Evolutionary conservation across 176 grass and related monocot species (phyloP).

Genomic region (Poa annua): DNA sequence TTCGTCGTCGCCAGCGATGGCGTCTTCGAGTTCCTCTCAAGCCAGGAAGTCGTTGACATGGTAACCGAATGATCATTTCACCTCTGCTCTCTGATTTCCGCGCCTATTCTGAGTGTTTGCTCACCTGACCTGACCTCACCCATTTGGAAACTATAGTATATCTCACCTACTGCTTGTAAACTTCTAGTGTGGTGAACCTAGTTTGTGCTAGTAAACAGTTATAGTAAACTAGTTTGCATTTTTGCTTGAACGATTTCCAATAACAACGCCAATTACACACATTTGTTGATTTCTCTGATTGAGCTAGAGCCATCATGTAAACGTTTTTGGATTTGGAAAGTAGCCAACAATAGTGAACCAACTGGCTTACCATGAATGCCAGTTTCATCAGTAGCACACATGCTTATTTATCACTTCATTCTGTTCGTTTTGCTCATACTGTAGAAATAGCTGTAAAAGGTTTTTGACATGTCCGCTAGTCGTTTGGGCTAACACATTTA

Average conservation of each 20-base stretch:
- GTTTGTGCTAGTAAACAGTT: not conserved
- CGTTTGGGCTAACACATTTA: not conserved
- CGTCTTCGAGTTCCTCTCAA: conserved; percentile 95
- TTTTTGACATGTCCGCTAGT: not conserved
- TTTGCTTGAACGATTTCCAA: not conserved
- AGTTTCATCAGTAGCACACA: not conserved
- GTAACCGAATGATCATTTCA: conserved; percentile 36
- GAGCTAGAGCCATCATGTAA: not conserved
- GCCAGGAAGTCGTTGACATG: conserved; percentile 89
- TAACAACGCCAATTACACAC: not conserved
- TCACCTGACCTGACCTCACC: not conserved
- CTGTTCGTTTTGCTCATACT: not conserved
- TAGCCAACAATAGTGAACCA: not conserved
- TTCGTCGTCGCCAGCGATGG: conserved; percentile 92
- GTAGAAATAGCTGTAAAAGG: not conserved
- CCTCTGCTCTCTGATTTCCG: not conserved
- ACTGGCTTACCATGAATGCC: not conserved
- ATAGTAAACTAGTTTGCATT: conserved; percentile 2
- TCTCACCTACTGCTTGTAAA: not conserved
- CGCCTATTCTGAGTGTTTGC: conserved; percentile 3
- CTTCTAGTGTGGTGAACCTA: conserved; percentile 14
- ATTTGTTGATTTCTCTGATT: not conserved
- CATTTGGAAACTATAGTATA: not conserved
- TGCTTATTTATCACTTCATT: not conserved
- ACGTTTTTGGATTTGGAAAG: conserved; percentile 11